A percentile compares a stretch with the other conserved stretches of the same genome.
Evolutionary conservation across 768 basidiomycete genomes (phyloP).

Genomic region (Boletus rubropictus): DNA sequence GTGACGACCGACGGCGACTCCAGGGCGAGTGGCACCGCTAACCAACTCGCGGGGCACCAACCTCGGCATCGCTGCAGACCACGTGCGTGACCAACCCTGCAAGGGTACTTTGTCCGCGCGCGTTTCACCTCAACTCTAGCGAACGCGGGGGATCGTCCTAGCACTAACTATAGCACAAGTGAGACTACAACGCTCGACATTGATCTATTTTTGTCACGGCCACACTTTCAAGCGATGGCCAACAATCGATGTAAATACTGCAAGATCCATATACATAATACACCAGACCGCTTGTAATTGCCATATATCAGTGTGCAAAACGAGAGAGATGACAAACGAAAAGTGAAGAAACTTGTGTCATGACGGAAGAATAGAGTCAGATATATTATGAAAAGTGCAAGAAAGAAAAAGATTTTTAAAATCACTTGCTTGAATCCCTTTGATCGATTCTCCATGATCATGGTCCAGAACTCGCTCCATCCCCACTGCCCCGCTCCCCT

Average conservation of each 20-base stretch:
- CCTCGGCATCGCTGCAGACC: not conserved
- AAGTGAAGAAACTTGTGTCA: not conserved
- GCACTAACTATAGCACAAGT: no score
- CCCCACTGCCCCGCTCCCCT: constrained; percentile 5
- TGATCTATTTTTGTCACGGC: no score
- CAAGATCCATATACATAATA: constrained; percentile 17
- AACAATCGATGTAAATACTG: constrained; percentile 13
- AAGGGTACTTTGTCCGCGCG: no score
- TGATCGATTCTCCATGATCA: not conserved
- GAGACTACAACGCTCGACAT: no score
- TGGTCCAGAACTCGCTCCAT: constrained; percentile 6
- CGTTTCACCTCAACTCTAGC: no score
- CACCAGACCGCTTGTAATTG: not conserved
- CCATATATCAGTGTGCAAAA: constrained; percentile 3
- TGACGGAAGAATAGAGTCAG: not conserved
- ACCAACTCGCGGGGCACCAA: not conserved
- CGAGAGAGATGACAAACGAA: not conserved
- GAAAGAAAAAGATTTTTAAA: not conserved
- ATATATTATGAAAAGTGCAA: not conserved
- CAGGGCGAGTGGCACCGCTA: not conserved
- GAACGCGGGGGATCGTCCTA: not conserved
- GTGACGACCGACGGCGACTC: not conserved
- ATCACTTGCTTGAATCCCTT: not conserved
- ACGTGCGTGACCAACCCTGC: not conserved
- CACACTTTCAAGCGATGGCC: no score